phyloP scores from a whole-genome alignment of 768 basidiomycete species.

The Hygrophorus russula region DNA sequence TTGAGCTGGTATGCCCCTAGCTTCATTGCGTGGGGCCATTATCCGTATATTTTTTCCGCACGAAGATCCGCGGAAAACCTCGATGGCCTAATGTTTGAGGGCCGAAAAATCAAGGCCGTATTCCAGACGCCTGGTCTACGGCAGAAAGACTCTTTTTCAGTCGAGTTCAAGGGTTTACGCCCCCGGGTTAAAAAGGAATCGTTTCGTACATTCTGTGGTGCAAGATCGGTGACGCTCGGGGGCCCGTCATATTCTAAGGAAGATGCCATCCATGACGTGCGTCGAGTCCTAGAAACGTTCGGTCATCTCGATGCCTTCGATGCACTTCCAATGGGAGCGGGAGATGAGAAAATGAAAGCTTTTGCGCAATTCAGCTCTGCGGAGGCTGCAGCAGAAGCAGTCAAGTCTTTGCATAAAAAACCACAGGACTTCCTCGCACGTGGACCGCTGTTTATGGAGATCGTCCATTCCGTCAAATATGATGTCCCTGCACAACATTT shows the following conservation, averaged over 20 bases:
- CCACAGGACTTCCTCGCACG: constrained; percentile 25
- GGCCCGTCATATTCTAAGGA: constrained; percentile 21
- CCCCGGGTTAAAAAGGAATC: constrained; percentile 18
- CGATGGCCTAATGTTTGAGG: constrained; percentile 25
- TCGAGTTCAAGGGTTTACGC: constrained; percentile 34
- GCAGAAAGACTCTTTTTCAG: constrained; percentile 25
- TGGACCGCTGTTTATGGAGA: constrained; percentile 25
- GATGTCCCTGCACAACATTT: constrained; percentile 22
- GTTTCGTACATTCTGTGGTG: constrained; percentile 23
- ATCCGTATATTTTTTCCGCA: constrained; percentile 28
- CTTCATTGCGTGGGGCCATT: constrained; percentile 34
- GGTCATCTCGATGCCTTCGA: constrained; percentile 32
- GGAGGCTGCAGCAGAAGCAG: constrained; percentile 20
- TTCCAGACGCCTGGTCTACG: constrained; percentile 23
- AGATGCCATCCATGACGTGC: constrained; percentile 19
- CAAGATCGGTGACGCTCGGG: constrained; percentile 17
- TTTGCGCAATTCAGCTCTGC: constrained; percentile 29
- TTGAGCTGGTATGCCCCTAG: constrained; percentile 35
- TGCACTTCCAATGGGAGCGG: constrained; percentile 18
- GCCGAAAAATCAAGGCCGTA: constrained; percentile 26
- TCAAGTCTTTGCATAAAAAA: constrained; percentile 16
- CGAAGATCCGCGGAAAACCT: constrained; percentile 31
- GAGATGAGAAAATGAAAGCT: constrained; percentile 23
- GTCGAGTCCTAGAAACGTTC: constrained; percentile 19
- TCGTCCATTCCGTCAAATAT: constrained; percentile 29